phyloP scores from a whole-genome alignment of 169 alveolate species.

The Plasmodium relictum region DNA sequence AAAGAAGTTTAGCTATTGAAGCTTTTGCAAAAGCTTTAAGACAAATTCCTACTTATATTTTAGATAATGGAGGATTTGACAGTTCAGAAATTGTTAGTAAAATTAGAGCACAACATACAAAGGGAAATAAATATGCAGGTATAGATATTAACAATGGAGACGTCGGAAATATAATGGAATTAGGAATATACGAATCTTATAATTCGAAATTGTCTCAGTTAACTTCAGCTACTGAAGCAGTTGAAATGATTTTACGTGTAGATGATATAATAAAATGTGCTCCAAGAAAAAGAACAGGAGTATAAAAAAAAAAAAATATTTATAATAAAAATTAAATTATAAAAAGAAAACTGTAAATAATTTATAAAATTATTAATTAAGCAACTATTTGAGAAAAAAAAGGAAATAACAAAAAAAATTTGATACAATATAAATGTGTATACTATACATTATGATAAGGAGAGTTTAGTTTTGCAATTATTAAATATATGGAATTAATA shows the following conservation, averaged over 20 bases:
- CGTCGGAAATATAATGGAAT: conserved; percentile 95
- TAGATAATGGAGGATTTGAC: conserved; percentile 99
- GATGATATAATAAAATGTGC: conserved; percentile 99
- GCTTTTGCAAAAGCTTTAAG: conserved; percentile 98
- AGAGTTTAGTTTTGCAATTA: too few relatives aligned
- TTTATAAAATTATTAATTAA: background rate
- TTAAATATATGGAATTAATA: too few relatives aligned
- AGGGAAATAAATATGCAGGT: conserved; percentile 94
- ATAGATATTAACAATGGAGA: conserved; percentile 94
- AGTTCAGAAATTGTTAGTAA: conserved; percentile 97
- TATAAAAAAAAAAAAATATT: background rate
- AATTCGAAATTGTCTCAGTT: conserved; percentile 97
- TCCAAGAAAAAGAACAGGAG: conserved; percentile 94
- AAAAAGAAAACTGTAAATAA: background rate
- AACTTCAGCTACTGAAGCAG: conserved; percentile 99
- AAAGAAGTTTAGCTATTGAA: conserved; percentile 97
- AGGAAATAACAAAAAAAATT: too few relatives aligned
- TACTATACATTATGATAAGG: too few relatives aligned
- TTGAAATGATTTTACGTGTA: conserved; percentile 98
- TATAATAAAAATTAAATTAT: too few relatives aligned
- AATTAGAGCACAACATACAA: conserved; percentile 95
- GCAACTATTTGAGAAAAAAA: background rate
- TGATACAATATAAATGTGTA: too few relatives aligned
- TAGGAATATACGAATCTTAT: conserved; percentile 97
- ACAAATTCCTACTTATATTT: conserved; percentile 97